phyloP scores from a whole-genome alignment of 768 basidiomycete genomes.

The Pleurotus djamor region DNA sequence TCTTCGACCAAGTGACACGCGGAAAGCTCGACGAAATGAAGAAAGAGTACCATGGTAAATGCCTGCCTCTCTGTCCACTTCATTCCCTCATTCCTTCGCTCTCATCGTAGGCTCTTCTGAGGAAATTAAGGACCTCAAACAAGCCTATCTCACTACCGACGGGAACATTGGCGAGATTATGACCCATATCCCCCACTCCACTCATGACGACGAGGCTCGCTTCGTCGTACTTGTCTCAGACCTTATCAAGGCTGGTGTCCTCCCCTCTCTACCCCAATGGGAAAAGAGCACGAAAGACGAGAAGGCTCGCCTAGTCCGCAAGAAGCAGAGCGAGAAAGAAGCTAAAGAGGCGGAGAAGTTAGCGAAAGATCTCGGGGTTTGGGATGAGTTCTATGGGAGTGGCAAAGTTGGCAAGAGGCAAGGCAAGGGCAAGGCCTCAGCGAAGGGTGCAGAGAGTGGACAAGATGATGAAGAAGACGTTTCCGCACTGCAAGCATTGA shows the following conservation, averaged over 20 bases:
- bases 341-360: constrained; percentile 80
- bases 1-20: constrained; percentile 86
- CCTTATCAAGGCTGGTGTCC: constrained; percentile 59
- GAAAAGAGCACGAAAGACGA: constrained; percentile 70
- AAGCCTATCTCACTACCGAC: constrained; percentile 65
- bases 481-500: constrained; percentile 76
- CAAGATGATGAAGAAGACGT: constrained; percentile 51
- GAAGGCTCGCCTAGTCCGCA: constrained; percentile 71
- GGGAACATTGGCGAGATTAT: constrained; percentile 85
- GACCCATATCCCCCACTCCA: constrained; percentile 83
- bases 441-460: constrained; percentile 29
- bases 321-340: constrained; percentile 75
- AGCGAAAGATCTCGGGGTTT: constrained; percentile 87
- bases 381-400: constrained; percentile 90
- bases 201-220: constrained; percentile 80
- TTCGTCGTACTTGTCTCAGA: constrained; percentile 69
- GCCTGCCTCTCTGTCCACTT: constrained; percentile 55
- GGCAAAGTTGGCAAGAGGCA: constrained; percentile 65
- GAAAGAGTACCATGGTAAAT: constrained; percentile 86
- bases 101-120: constrained; percentile 74
- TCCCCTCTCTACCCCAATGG: constrained; percentile 65
- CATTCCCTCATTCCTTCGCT: constrained; percentile 79
- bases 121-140: constrained; percentile 76
- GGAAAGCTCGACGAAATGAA: constrained; percentile 91
- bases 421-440: constrained; percentile 49